phyloP scores from a whole-genome alignment of 257 asterid genomes.

The Hygrophila difformis region DNA sequence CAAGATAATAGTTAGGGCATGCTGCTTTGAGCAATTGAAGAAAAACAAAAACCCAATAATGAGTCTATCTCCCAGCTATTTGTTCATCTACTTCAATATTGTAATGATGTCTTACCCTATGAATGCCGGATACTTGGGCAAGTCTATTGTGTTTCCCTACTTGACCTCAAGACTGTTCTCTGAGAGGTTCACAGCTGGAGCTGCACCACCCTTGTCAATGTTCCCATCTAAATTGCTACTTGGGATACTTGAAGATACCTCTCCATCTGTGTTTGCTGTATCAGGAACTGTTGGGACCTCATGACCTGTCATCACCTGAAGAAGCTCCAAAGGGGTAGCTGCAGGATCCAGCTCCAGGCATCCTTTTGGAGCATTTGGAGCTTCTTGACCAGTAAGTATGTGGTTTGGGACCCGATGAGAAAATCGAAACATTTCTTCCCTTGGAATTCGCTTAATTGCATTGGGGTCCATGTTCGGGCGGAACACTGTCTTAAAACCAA shows the following conservation, averaged over 20 bases:
- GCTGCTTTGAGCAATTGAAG: too few relatives aligned
- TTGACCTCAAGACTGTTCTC: constrained; percentile 13
- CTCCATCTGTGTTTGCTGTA: constrained; percentile 12
- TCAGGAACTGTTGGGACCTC: constrained; percentile 10
- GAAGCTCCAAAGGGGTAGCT: constrained; percentile 66
- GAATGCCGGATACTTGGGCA: too few relatives aligned
- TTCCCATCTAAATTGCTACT: constrained; percentile 17
- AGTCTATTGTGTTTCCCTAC: constrained; percentile 11
- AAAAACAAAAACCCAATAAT: too few relatives aligned
- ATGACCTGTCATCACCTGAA: constrained; percentile 31
- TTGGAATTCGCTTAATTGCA: constrained; percentile 34
- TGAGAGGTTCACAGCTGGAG: constrained; percentile 17
- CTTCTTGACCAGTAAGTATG: constrained; percentile 53
- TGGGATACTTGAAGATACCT: background rate
- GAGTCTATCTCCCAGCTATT: too few relatives aligned
- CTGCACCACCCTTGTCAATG: constrained; percentile 13
- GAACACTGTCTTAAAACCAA: constrained; percentile 60
- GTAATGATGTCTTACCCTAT: too few relatives aligned
- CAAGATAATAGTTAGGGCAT: too few relatives aligned
- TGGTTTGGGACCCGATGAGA: constrained; percentile 64
- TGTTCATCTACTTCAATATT: too few relatives aligned
- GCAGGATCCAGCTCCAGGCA: constrained; percentile 86
- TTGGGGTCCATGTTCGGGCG: constrained; percentile 37
- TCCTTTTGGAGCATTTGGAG: constrained; percentile 45
- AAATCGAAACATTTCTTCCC: constrained; percentile 68